Evolutionary conservation across 208 protist genomes (phyloP).

Genomic region (Crithidia brevicula): DNA sequence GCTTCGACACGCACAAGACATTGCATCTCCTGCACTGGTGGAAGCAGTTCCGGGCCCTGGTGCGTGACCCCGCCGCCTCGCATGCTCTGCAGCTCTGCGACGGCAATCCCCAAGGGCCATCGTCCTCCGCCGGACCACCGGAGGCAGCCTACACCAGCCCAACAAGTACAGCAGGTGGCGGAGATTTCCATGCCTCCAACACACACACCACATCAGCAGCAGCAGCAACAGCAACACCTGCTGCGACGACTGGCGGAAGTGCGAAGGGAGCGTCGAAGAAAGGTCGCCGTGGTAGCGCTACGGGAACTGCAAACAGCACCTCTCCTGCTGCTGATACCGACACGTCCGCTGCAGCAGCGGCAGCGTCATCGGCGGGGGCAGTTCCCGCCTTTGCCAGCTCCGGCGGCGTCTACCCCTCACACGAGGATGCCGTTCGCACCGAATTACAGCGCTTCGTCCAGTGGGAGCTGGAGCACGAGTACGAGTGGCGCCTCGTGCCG

Average conservation of each 20-base stretch:
- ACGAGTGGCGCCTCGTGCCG: slow-evolving; percentile 59
- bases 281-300: not conserved
- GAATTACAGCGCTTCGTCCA: slow-evolving; percentile 47
- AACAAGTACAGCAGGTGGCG: not conserved
- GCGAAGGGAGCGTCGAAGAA: not conserved
- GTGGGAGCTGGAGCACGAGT: slow-evolving; percentile 60
- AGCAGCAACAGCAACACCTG: not conserved
- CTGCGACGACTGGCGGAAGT: not conserved
- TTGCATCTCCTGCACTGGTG: slow-evolving; percentile 67
- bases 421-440: slow-evolving; percentile 17
- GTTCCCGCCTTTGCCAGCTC: not conserved
- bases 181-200: not conserved
- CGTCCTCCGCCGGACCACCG: not conserved
- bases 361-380: no score
- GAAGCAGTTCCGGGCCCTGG: slow-evolving; percentile 30
- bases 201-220: not conserved
- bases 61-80: slow-evolving; percentile 9
- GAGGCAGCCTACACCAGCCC: not conserved
- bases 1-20: slow-evolving; percentile 60
- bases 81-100: slow-evolving; percentile 25
- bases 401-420: slow-evolving; percentile 12
- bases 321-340: not conserved
- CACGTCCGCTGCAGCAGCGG: no score
- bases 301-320: not conserved
- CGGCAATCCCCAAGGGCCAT: slow-evolving; percentile 22